Evolutionary conservation across 23 red algal genomes (phyloP), one percentile per base, ranked within the genome.

Genomic region (Gracilaria domingensis): DNA sequence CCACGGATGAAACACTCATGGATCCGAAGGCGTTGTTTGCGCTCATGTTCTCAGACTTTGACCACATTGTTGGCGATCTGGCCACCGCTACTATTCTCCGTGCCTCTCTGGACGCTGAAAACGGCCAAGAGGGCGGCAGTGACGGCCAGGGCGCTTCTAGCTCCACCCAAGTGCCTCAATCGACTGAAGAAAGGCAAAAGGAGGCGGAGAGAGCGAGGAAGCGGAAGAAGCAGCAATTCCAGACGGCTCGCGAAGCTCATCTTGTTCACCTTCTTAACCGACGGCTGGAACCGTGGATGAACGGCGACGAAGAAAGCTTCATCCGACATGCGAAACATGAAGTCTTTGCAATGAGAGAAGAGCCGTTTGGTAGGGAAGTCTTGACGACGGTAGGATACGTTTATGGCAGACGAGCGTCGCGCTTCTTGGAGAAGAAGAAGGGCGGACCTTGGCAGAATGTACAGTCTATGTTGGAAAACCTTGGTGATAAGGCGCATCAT

Each of bases 41-140:
- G 24, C 90, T 93, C 66, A 93, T 93, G 90, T 93, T 93, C 75
- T 75, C 80, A n/a, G 90, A 93, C 50, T 93, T 93, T 61, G 82
- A 93, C 25, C 90, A 93, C 32, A 84, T 93, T 49, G 82, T 93
- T 16, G 90, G 90, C 26, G 90, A 93, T 78, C 80, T 93, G 26
- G 90, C 90, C 53, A 93, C 90, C 20, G 80, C 90, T 1, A 85
- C 80, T 16, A 93, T 93, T 20, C 66, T 78, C 24, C 49, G 35
- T 32, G 26, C 81, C 2, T 50, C 77, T 20, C 21, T 39, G 9
- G 45, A 89, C 51, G n/a, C n/a, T n/a, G 69, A 78, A 44, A 60
- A 45, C 18, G 86, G 57, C 18, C 55, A 89, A 29, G 2, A 58
- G 40, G 69, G 39, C 26, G 48, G 66, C 13, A 54, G 30, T 36